Evolutionary conservation across 1,284 basidiomycete species (phyloP), one percentile per base, ranked within the genome.

Genomic region (Trichosporon coremiiforme): DNA sequence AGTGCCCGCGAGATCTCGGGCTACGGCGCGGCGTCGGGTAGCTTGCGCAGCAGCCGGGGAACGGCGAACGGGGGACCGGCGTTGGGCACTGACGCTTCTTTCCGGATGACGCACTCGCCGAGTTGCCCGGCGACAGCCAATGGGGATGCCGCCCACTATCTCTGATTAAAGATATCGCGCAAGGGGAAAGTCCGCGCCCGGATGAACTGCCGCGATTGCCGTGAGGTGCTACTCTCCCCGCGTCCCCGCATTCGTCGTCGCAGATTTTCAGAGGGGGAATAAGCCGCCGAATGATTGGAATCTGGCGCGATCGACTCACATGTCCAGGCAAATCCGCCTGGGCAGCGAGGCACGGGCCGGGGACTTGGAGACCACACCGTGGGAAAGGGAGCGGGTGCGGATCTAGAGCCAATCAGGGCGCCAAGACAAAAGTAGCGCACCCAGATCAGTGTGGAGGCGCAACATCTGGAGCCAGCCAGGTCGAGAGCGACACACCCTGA

Each of bases 381-480:
- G 57, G 57, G 57, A 62, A 35, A 33, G 57, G 5, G 57, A 31
- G 15, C n/a, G 2, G 15, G 29, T 60, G 57, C 29, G 29, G 57
- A 62, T 62, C 57, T 62, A 62, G 29, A 22, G 12, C 57, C 57
- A 62, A 62, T 62, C 31, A 35, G n/a, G 12, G 31, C 17, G 57
- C 57, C 57, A 62, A 62, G 57, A 62, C 25, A 62, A 60, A 62
- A 62, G 57, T 62, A 62, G 57, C 57, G 57, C 57, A 10, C 15
- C 15, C 13, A 29, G 29, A 33, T 33, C 20, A 57, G 15, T 33
- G 17, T 25, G 25, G 25, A 25, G 25, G 25, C 25, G 25, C 25
- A 25, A 25, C 25, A 25, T 25, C 25, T 25, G 25, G 25, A 25
- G 25, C 50, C 9, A 53, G 22, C 15, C 15, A 10, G 20, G 50